These are phyloP conservation scores for Syncephalastrum contaminatum DNA, from an alignment of 371 early-diverging fungal species.

Conservation along the genomic window DNA sequence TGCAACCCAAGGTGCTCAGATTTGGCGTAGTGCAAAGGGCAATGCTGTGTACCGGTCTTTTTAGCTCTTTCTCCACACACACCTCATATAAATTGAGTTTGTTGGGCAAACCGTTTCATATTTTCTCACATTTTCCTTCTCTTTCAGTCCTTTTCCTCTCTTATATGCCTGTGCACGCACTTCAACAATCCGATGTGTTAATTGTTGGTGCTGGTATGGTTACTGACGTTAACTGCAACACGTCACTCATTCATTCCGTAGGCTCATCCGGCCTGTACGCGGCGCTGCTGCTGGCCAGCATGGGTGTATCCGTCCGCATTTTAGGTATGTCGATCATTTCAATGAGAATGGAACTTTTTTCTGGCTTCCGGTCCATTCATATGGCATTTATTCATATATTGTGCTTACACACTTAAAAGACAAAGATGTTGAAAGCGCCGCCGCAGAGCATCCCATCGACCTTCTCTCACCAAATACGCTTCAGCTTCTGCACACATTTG, in stretches of 20 bases:
- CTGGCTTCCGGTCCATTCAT: no score
- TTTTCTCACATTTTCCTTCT: constrained; percentile 10
- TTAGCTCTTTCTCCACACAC: no score
- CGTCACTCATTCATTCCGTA: constrained; percentile 3
- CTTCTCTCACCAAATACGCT: constrained; percentile 37
- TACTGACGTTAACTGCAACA: neutral
- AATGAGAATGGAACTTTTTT: no score
- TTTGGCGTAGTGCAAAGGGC: no score
- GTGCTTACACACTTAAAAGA: neutral
- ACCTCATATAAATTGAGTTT: no score
- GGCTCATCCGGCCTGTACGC: constrained; percentile 39
- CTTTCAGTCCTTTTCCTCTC: constrained; percentile 15
- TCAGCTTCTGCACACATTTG: constrained; percentile 29
- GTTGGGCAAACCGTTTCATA: neutral
- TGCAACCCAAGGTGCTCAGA: no score
- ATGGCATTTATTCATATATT: no score
- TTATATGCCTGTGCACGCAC: constrained; percentile 10
- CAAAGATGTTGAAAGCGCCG: constrained; percentile 11
- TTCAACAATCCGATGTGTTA: constrained; percentile 29
- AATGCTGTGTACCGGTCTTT: no score
- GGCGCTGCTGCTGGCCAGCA: constrained; percentile 31
- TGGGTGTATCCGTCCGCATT: constrained; percentile 35
- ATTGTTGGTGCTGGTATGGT: constrained; percentile 41
- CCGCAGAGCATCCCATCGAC: constrained; percentile 17
- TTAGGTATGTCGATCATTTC: constrained; percentile 22